Evolutionary conservation across 2,329 filamentous ascomycete genomes (phyloP).

Genomic region (Cladophialophora chaetospira): DNA sequence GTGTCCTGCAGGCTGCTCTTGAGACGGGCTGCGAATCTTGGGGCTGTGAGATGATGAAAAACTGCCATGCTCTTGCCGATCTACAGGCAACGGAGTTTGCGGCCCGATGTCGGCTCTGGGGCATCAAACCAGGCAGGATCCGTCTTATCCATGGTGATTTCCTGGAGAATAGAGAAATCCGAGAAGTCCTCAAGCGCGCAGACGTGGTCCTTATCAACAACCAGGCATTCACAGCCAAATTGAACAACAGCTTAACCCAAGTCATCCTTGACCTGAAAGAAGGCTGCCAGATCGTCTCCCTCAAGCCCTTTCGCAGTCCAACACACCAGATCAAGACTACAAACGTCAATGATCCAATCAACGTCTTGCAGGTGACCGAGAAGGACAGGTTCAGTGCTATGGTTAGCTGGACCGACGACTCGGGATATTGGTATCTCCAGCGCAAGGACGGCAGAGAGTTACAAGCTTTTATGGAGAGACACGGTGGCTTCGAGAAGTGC

Average conservation of each 20-base stretch:
- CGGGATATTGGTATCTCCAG: constrained; percentile 85
- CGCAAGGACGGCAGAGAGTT: constrained; percentile 67
- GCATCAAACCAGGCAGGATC: constrained; percentile 76
- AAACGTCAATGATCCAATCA: constrained; percentile 78
- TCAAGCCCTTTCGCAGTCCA: constrained; percentile 86
- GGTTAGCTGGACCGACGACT: constrained; percentile 88
- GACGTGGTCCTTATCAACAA: constrained; percentile 99
- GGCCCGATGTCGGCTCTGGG: constrained; percentile 87
- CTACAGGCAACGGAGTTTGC: constrained; percentile 80
- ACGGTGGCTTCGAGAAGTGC: constrained; percentile 24
- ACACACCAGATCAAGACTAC: constrained; percentile 72
- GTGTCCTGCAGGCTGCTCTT: constrained; percentile 88
- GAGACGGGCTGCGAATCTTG: constrained; percentile 93
- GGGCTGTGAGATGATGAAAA: constrained; percentile 95
- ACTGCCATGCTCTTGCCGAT: constrained; percentile 79
- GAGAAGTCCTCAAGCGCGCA: constrained; percentile 73
- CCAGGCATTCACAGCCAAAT: constrained; percentile 84
- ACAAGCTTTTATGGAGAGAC: constrained; percentile 49
- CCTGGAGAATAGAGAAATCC: constrained; percentile 69
- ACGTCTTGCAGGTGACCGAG: constrained; percentile 75
- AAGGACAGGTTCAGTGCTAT: constrained; percentile 68
- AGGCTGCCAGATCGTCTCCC: constrained; percentile 84
- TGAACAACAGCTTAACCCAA: constrained; percentile 81
- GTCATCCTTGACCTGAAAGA: constrained; percentile 93
- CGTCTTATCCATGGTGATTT: constrained; percentile 83